Conservation (phyloP, 768 basidiomycete species). For the Kwoniella europaea region DNA sequence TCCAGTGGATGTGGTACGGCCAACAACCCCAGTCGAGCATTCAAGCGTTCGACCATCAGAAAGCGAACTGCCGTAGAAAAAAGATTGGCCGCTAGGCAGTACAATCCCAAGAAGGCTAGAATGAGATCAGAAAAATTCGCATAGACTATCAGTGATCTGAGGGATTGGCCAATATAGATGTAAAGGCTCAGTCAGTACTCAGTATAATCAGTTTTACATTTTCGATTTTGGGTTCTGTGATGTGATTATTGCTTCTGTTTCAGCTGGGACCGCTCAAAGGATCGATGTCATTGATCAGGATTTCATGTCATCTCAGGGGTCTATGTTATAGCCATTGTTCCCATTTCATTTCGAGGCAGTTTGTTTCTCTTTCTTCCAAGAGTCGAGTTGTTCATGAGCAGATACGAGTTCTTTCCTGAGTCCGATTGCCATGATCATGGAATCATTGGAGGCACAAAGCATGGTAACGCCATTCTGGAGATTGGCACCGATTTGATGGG, state of each 20-base stretch:
- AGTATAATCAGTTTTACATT: too few species aligned
- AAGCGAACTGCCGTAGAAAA: not conserved
- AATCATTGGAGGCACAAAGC: constrained; percentile 14
- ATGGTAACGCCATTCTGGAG: constrained; percentile 11
- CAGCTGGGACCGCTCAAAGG: too few species aligned
- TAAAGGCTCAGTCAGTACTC: too few species aligned
- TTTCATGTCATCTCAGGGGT: too few species aligned
- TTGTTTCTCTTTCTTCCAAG: constrained; percentile 9
- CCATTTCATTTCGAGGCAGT: too few species aligned
- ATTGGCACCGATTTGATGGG: constrained; percentile 3
- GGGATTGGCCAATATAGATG: too few species aligned
- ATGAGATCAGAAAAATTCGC: not conserved
- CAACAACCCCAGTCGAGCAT: not conserved
- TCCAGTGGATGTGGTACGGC: not conserved
- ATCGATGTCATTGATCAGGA: too few species aligned
- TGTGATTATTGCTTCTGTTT: too few species aligned
- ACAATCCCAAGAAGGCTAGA: not conserved
- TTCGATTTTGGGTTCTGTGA: too few species aligned
- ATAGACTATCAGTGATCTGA: not conserved
- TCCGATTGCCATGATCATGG: constrained; percentile 10
- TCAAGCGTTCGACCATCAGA: not conserved
- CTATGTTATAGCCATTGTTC: too few species aligned
- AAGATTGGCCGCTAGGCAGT: not conserved
- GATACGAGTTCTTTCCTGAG: constrained; percentile 11
- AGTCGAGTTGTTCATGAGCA: constrained; percentile 2